A percentile compares a stretch with the other conserved stretches of the same genome.
Evolutionary conservation across 2,329 filamentous ascomycete species (phyloP).

Genomic region (Arthroderma uncinatum): DNA sequence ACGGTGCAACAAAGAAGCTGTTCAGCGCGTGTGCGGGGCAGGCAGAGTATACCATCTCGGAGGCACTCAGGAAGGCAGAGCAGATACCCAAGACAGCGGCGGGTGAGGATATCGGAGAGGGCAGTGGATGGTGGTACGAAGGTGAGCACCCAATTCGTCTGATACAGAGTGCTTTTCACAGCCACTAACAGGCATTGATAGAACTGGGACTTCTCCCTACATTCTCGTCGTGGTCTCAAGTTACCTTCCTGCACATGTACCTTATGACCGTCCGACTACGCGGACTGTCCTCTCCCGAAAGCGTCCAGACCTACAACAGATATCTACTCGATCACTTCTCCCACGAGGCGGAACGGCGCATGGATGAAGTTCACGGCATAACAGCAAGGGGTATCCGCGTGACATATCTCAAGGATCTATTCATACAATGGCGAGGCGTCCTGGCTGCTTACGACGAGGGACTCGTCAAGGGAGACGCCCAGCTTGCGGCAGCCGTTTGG

Average conservation of each 20-base stretch:
- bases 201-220: conserved; percentile 70
- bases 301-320: conserved; percentile 68
- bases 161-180: background rate
- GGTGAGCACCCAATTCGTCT: conserved; percentile 38
- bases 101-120: conserved; percentile 71
- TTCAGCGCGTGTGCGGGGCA: conserved; percentile 63
- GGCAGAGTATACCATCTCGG: conserved; percentile 65
- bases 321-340: conserved; percentile 90
- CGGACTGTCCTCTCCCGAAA: conserved; percentile 55
- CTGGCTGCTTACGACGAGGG: conserved; percentile 53
- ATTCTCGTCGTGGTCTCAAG: conserved; percentile 91
- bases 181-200: conserved; percentile 27
- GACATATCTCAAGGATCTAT: conserved; percentile 70
- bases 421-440: conserved; percentile 81
- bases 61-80: conserved; percentile 53
- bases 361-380: conserved; percentile 41
- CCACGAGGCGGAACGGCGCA: conserved; percentile 57
- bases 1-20: conserved; percentile 65
- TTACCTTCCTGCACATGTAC: conserved; percentile 95
- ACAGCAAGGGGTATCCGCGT: conserved; percentile 45
- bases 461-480: conserved; percentile 36
- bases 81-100: conserved; percentile 57
- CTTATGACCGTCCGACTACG: conserved; percentile 74
- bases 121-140: conserved; percentile 68
- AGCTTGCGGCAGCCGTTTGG: conserved; percentile 63